Percentiles rank a stretch among this genome's conserved stretches.
Evolutionary conservation across 2,329 filamentous ascomycete species (phyloP).

Genomic region (Coniochaeta sp.): DNA sequence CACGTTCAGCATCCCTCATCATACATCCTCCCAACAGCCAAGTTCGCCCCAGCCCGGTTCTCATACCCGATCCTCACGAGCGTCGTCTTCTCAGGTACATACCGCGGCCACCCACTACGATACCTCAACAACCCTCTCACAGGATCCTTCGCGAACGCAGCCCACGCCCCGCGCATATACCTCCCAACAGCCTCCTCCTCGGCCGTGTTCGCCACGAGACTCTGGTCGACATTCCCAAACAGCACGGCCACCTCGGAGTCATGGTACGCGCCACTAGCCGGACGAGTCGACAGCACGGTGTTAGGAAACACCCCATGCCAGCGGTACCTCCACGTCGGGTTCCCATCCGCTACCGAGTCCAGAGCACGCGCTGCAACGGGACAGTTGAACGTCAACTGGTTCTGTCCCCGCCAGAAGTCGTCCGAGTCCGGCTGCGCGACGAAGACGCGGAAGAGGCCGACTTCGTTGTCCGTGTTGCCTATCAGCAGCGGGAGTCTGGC

Average conservation of each 20-base stretch:
- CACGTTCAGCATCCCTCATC: background rate
- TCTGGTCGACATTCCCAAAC: conserved; percentile 27
- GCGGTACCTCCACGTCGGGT: conserved; percentile 36
- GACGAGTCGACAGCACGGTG: conserved; percentile 35
- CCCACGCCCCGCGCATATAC: conserved; percentile 32
- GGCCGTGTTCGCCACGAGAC: conserved; percentile 15
- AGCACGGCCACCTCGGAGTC: conserved; percentile 37
- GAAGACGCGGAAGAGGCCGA: conserved; percentile 36
- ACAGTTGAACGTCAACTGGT: conserved; percentile 29
- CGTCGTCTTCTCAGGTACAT: background rate
- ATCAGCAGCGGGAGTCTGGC: conserved; percentile 27
- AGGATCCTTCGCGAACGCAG: conserved; percentile 29
- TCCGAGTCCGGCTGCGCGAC: conserved; percentile 26
- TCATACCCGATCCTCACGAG: background rate
- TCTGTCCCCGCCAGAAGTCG: conserved; percentile 29
- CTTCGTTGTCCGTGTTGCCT: conserved; percentile 37
- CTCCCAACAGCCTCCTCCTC: background rate
- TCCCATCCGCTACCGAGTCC: conserved; percentile 22
- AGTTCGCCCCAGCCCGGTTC: background rate
- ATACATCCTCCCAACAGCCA: background rate
- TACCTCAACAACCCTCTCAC: conserved; percentile 21
- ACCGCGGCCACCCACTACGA: background rate
- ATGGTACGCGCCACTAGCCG: conserved; percentile 37
- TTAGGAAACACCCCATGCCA: conserved; percentile 37
- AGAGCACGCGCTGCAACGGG: conserved; percentile 29